These are phyloP conservation scores for Penicillium canescens DNA, from an alignment of 495 filamentous ascomycete genomes.

Conservation along the genomic window DNA sequence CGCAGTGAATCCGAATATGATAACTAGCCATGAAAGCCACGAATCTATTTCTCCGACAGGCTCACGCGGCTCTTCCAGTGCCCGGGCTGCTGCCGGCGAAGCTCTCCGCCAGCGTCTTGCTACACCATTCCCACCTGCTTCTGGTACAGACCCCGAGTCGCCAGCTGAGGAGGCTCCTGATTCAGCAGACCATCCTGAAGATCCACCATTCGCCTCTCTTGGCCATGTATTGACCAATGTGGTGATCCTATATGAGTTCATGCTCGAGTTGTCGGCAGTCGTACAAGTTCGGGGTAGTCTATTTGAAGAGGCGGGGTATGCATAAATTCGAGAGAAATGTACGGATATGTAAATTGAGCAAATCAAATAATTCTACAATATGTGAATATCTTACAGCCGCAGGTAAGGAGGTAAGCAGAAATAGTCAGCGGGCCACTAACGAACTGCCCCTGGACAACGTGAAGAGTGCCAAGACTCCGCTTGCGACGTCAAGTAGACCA, in stretches of 20 bases:
- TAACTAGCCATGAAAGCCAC: slow-evolving; percentile 16
- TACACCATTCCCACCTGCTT: slow-evolving; percentile 32
- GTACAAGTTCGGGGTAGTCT: slow-evolving; percentile 82
- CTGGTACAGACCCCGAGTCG: not conserved
- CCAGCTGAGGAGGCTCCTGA: slow-evolving; percentile 21
- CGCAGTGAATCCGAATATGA: slow-evolving; percentile 12
- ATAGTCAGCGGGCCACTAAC: not conserved
- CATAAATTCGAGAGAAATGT: slow-evolving; percentile 1
- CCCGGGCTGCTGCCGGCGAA: slow-evolving; percentile 31
- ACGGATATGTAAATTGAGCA: not conserved
- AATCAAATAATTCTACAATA: too few species aligned
- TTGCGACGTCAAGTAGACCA: slow-evolving; percentile 21
- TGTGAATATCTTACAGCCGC: too few species aligned
- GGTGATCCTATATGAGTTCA: slow-evolving; percentile 68
- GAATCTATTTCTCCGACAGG: slow-evolving; percentile 24
- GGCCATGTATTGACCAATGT: slow-evolving; percentile 81
- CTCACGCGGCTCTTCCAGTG: slow-evolving; percentile 32
- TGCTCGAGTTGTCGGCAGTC: slow-evolving; percentile 84
- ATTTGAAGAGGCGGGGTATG: slow-evolving; percentile 78
- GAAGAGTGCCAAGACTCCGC: slow-evolving; percentile 9
- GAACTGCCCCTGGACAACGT: slow-evolving; percentile 16
- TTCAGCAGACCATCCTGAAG: slow-evolving; percentile 30
- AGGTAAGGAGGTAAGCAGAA: too few species aligned
- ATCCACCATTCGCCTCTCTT: slow-evolving; percentile 54
- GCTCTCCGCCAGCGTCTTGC: slow-evolving; percentile 39